Conservation (phyloP, 2,329 filamentous ascomycete species). For the Lizonia empirigonia region DNA sequence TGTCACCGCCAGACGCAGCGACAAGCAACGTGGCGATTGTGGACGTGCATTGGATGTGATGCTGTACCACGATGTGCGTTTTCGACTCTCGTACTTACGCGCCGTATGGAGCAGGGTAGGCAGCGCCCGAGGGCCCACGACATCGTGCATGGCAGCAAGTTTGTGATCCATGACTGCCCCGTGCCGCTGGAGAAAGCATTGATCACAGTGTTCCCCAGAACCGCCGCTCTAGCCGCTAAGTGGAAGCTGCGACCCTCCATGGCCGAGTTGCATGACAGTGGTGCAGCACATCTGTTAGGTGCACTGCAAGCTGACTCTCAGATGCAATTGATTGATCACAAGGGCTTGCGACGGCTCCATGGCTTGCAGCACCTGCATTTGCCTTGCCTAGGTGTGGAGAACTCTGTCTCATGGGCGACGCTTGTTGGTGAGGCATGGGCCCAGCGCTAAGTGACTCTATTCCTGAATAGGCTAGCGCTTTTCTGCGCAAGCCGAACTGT, state of each 20-base stretch:
- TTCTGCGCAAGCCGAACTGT: slow-evolving; percentile 13
- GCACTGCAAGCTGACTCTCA: slow-evolving; percentile 1
- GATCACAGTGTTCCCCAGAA: slow-evolving; percentile 9
- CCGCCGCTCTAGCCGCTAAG: slow-evolving; percentile 9
- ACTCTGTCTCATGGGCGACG: background rate
- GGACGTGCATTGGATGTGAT: background rate
- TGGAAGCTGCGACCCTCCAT: slow-evolving; percentile 1
- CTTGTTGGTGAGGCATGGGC: background rate
- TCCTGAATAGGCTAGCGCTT: background rate
- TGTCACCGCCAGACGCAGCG: slow-evolving; percentile 1
- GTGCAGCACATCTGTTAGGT: background rate
- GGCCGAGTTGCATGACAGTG: background rate
- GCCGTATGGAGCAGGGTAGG: slow-evolving; percentile 7
- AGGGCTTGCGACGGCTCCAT: slow-evolving; percentile 9
- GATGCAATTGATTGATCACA: slow-evolving; percentile 2
- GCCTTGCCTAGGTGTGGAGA: slow-evolving; percentile 13
- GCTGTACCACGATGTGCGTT: slow-evolving; percentile 1
- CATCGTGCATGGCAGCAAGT: slow-evolving; percentile 9
- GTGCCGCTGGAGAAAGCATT: slow-evolving; percentile 18
- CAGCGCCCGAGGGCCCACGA: slow-evolving; percentile 2
- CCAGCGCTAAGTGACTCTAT: background rate
- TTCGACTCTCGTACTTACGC: slow-evolving; percentile 10
- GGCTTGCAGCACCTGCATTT: slow-evolving; percentile 15
- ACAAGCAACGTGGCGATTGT: slow-evolving; percentile 1
- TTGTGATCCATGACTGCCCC: slow-evolving; percentile 11